Evolutionary conservation across 139 green algal species (phyloP).

Genomic region (Coelastrella sp.): DNA sequence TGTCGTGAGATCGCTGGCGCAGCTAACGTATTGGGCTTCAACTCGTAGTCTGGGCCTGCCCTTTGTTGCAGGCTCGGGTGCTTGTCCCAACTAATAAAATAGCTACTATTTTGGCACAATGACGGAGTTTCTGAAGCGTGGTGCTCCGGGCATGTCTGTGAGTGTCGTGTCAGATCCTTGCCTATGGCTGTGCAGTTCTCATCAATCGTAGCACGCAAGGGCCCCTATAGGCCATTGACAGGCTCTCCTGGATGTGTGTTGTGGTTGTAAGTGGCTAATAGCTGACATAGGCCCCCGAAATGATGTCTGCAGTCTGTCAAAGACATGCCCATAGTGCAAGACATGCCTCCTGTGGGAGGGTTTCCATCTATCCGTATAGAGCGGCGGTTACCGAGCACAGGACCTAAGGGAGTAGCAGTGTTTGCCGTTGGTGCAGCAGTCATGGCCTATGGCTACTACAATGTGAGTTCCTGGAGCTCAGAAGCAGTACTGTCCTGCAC

Average conservation of each 20-base stretch:
- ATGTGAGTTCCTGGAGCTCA: slow-evolving; percentile 36
- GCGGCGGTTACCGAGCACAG: slow-evolving; percentile 87
- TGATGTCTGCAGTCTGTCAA: slow-evolving; percentile 82
- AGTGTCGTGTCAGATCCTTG: background rate
- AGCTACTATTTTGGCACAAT: slow-evolving; percentile 59
- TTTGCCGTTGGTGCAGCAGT: slow-evolving; percentile 83
- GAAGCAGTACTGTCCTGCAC: background rate
- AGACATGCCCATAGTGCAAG: slow-evolving; percentile 92
- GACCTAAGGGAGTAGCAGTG: slow-evolving; percentile 87
- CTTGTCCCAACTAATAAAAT: background rate
- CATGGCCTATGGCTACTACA: slow-evolving; percentile 93
- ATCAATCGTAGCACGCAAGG: background rate
- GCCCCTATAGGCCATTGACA: background rate
- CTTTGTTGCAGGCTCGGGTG: background rate
- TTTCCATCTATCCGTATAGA: slow-evolving; percentile 93
- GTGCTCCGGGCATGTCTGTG: slow-evolving; percentile 89
- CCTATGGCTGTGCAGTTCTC: background rate
- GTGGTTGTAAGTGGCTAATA: too few relatives aligned
- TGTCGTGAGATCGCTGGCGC: too few relatives aligned
- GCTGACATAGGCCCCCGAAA: too few relatives aligned
- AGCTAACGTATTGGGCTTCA: too few relatives aligned
- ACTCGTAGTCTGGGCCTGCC: background rate
- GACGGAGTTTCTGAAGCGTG: slow-evolving; percentile 87
- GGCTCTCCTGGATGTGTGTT: background rate
- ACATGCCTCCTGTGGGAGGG: slow-evolving; percentile 90